Evolutionary conservation across 2,329 filamentous ascomycete species (phyloP).

Genomic region (Phaeosphaeriaceae sp.): DNA sequence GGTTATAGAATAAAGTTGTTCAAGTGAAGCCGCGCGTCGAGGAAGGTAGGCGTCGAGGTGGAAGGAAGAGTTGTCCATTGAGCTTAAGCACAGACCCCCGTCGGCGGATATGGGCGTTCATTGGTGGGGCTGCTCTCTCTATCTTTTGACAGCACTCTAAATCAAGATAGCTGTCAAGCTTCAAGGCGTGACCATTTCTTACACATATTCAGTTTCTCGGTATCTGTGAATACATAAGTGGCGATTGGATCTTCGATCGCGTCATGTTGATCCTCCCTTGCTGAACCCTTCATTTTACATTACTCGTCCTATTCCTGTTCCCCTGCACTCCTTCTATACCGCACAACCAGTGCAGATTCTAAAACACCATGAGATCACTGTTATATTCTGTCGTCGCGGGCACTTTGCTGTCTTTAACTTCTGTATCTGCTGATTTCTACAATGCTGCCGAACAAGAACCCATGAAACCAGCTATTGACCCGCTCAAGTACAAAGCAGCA

Average conservation of each 20-base stretch:
- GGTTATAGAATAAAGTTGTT: too few species aligned
- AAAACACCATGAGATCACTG: slow-evolving; percentile 23
- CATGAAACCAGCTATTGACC: slow-evolving; percentile 36
- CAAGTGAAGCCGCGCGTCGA: too few species aligned
- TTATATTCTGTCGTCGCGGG: slow-evolving; percentile 16
- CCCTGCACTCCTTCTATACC: background rate
- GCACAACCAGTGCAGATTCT: background rate
- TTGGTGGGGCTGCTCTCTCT: slow-evolving; percentile 15
- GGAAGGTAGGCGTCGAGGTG: background rate
- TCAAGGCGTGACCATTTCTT: background rate
- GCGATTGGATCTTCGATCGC: background rate
- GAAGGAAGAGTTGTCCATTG: background rate
- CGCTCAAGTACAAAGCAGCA: slow-evolving; percentile 50
- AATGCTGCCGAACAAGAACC: slow-evolving; percentile 37
- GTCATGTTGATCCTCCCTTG: slow-evolving; percentile 24
- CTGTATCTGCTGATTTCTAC: slow-evolving; percentile 14
- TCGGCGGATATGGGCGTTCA: slow-evolving; percentile 20
- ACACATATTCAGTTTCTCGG: too few species aligned
- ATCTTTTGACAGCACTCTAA: background rate
- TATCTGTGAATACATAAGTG: too few species aligned
- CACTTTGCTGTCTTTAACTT: slow-evolving; percentile 10
- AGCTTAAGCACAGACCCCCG: slow-evolving; percentile 15
- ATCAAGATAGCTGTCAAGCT: background rate
- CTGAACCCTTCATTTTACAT: slow-evolving; percentile 15
- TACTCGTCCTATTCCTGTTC: slow-evolving; percentile 1